These are phyloP conservation scores for Fusarium sp. DNA, from an alignment of 2,329 filamentous ascomycete species.

Conservation along the genomic window DNA sequence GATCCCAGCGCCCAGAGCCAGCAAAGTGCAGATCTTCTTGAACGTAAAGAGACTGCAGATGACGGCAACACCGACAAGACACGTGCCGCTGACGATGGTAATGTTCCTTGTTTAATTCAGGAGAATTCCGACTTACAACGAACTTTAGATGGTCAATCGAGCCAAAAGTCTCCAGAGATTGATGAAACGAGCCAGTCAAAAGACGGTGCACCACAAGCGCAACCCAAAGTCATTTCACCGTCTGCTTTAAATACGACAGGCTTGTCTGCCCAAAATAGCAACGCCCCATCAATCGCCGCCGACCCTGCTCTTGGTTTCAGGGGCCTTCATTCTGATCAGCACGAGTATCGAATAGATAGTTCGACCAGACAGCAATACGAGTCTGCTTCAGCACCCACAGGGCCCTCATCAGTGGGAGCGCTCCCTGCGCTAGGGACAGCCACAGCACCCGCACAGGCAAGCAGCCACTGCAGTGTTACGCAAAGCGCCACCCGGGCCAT, in stretches of 20 bases:
- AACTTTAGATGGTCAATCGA: slow-evolving; percentile 11
- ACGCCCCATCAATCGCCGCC: slow-evolving; percentile 36
- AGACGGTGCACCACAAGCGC: slow-evolving; percentile 12
- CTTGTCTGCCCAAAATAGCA: slow-evolving; percentile 46
- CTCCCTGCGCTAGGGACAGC: slow-evolving; percentile 36
- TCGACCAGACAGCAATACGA: slow-evolving; percentile 41
- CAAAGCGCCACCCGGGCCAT: slow-evolving; percentile 41
- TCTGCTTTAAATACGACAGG: slow-evolving; percentile 37
- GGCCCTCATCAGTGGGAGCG: slow-evolving; percentile 25
- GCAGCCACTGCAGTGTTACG: slow-evolving; percentile 37
- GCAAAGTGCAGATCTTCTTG: slow-evolving; percentile 35
- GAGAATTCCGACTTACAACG: slow-evolving; percentile 9
- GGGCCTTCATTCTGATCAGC: slow-evolving; percentile 39
- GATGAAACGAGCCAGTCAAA: slow-evolving; percentile 2
- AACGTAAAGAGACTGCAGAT: slow-evolving; percentile 24
- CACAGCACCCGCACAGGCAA: slow-evolving; percentile 34
- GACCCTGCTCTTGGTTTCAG: slow-evolving; percentile 40
- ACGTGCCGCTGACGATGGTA: slow-evolving; percentile 35
- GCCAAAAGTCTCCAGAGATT: not conserved
- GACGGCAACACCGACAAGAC: slow-evolving; percentile 33
- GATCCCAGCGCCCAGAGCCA: slow-evolving; percentile 27
- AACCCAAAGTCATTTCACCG: slow-evolving; percentile 39
- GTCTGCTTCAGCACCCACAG: slow-evolving; percentile 38
- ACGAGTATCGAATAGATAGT: slow-evolving; percentile 26
- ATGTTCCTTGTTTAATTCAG: slow-evolving; percentile 14